A percentile compares a stretch with the other conserved stretches of the same genome.
Evolutionary conservation across 306 rosid genomes (phyloP).

Genomic region (Quercus mongolica): DNA sequence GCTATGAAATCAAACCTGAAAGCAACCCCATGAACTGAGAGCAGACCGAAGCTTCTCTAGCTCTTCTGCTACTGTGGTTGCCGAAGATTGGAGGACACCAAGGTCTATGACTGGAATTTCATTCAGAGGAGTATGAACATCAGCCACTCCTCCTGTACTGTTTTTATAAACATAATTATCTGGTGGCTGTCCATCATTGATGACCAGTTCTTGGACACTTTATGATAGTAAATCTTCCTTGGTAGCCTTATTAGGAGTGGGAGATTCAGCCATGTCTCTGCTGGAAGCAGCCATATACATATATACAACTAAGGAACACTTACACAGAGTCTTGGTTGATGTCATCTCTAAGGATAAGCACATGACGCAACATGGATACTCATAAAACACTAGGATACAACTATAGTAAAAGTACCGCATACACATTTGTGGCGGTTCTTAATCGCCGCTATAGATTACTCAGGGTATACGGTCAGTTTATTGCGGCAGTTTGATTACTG

Average conservation of each 20-base stretch:
- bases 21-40: conserved; percentile 40
- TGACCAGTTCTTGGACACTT: conserved; percentile 34
- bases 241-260: not conserved
- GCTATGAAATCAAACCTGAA: conserved; percentile 27
- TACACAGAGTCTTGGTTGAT: no score
- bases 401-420: no score
- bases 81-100: conserved; percentile 16
- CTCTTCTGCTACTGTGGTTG: not conserved
- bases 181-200: conserved; percentile 24
- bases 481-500: no score
- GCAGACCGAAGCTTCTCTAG: conserved; percentile 32
- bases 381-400: no score
- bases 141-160: conserved; percentile 16
- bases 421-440: no score
- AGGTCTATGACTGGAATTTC: conserved; percentile 38
- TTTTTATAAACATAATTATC: conserved; percentile 23
- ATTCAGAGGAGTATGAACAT: conserved; percentile 1
- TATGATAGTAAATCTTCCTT: not conserved
- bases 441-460: no score
- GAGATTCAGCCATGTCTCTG: conserved; percentile 25
- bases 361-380: no score
- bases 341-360: no score
- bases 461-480: no score
- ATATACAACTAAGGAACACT: no score
- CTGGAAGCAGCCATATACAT: no score